Conservation (phyloP, 805 yeast genomes). For the Lipomyces spencermartinsiae region DNA sequence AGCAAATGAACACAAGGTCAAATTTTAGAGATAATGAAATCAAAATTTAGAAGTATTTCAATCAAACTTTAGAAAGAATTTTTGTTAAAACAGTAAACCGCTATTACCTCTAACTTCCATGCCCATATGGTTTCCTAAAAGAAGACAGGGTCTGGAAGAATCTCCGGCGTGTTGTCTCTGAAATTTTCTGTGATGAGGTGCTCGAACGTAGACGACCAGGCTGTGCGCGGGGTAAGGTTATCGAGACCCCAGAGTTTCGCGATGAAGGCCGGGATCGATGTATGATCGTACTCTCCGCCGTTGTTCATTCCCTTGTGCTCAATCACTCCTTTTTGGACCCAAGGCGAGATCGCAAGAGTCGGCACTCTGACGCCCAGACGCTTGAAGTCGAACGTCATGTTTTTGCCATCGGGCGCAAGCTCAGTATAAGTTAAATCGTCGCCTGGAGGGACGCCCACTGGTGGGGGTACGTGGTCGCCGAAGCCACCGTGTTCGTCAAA, state of each 20-base stretch:
- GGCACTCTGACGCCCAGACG: constrained; percentile 17
- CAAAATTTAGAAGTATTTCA: no score
- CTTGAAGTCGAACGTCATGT: constrained; percentile 9
- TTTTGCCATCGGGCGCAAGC: constrained; percentile 8
- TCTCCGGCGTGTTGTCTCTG: constrained; percentile 4
- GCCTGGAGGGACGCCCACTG: constrained; percentile 11
- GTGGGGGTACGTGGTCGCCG: constrained; percentile 14
- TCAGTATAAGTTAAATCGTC: constrained; percentile 10
- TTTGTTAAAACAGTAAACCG: no score
- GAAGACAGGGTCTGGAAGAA: neutral
- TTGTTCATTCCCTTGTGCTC: constrained; percentile 8
- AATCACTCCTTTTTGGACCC: constrained; percentile 8
- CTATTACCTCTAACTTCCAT: no score
- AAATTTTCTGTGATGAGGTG: constrained; percentile 8
- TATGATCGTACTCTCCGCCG: constrained; percentile 9
- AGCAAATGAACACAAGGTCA: no score
- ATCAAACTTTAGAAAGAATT: no score
- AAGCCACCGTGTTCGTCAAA: constrained; percentile 19
- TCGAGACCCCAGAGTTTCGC: constrained; percentile 11
- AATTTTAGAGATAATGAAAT: no score
- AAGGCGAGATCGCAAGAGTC: constrained; percentile 8
- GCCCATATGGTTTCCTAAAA: neutral
- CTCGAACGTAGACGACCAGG: constrained; percentile 17
- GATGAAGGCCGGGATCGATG: constrained; percentile 11
- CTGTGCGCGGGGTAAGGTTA: neutral